Percentiles rank a stretch among this genome's conserved stretches.
Evolutionary conservation across 805 yeast genomes (phyloP).

Genomic region (Spathaspora sp.): DNA sequence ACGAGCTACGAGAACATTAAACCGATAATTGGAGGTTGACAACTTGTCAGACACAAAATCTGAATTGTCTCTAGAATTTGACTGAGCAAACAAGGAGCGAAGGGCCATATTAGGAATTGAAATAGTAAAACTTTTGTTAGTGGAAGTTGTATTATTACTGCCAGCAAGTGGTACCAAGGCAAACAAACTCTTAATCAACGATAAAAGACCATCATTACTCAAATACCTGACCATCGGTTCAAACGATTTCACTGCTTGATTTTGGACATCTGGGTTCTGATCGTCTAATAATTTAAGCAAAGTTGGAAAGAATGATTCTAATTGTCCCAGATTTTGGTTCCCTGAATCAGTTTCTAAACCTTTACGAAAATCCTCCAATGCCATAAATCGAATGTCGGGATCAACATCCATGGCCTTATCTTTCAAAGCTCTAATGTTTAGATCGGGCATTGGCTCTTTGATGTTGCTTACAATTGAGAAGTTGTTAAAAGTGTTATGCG

Average conservation of each 20-base stretch:
- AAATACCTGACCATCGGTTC: conserved; percentile 42
- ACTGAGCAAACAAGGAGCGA: conserved; percentile 33
- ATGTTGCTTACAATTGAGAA: background rate
- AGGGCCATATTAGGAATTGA: conserved; percentile 53
- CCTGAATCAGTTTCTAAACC: conserved; percentile 17
- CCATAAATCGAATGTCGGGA: conserved; percentile 84
- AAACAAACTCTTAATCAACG: conserved; percentile 28
- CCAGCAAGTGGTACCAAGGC: conserved; percentile 7
- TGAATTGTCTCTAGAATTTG: conserved; percentile 22
- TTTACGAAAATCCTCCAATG: conserved; percentile 66
- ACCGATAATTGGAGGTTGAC: conserved; percentile 6
- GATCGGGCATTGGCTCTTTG: conserved; percentile 15
- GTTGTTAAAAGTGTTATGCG: background rate
- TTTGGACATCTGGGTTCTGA: conserved; percentile 67
- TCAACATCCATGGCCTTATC: conserved; percentile 62
- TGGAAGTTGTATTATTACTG: conserved; percentile 13
- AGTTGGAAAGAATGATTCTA: conserved; percentile 34
- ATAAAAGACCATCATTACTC: conserved; percentile 24
- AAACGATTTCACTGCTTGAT: conserved; percentile 63
- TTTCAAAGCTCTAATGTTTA: conserved; percentile 26
- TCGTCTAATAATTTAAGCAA: conserved; percentile 51
- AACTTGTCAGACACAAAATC: conserved; percentile 15
- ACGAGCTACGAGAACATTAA: conserved; percentile 16
- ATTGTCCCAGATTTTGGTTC: conserved; percentile 15
- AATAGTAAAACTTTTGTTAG: conserved; percentile 32